Evolutionary conservation across 768 basidiomycete genomes (phyloP).

Genomic region (Gloeostereum incarnatum): DNA sequence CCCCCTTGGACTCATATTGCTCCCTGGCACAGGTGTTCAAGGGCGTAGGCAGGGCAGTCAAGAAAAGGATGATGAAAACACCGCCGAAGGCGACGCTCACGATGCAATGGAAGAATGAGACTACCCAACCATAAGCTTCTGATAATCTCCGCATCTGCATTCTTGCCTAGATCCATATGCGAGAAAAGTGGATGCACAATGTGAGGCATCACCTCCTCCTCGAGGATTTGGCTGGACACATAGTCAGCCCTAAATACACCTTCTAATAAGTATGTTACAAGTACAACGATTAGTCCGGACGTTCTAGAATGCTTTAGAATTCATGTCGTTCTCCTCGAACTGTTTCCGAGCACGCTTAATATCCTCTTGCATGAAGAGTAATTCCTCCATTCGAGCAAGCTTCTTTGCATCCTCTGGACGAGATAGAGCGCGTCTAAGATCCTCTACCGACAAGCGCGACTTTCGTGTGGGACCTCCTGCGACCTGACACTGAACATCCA

Average conservation of each 20-base stretch:
- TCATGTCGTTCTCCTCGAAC: constrained; percentile 52
- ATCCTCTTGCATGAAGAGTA: constrained; percentile 90
- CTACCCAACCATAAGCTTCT: no score
- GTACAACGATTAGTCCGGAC: no score
- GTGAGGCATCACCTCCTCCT: no score
- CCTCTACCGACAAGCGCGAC: constrained; percentile 76
- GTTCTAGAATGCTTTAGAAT: constrained; percentile 15
- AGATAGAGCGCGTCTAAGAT: constrained; percentile 71
- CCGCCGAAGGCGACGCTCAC: not conserved
- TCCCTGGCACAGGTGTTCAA: constrained; percentile 1
- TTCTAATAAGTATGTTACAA: no score
- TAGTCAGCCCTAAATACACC: no score
- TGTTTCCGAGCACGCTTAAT: constrained; percentile 82
- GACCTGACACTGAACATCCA: constrained; percentile 50
- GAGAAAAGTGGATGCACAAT: no score
- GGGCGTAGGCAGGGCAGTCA: not conserved
- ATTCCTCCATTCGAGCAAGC: constrained; percentile 84
- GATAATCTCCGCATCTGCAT: no score
- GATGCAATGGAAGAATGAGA: constrained; percentile 3
- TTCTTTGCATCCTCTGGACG: constrained; percentile 88
- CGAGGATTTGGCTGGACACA: no score
- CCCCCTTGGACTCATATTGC: not conserved
- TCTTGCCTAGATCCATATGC: no score
- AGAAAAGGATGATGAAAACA: not conserved
- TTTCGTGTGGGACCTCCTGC: constrained; percentile 65